Evolutionary conservation across 495 filamentous ascomycete genomes (phyloP), one percentile per base, ranked within the genome.

Genomic region (Hypoxylon rickii): DNA sequence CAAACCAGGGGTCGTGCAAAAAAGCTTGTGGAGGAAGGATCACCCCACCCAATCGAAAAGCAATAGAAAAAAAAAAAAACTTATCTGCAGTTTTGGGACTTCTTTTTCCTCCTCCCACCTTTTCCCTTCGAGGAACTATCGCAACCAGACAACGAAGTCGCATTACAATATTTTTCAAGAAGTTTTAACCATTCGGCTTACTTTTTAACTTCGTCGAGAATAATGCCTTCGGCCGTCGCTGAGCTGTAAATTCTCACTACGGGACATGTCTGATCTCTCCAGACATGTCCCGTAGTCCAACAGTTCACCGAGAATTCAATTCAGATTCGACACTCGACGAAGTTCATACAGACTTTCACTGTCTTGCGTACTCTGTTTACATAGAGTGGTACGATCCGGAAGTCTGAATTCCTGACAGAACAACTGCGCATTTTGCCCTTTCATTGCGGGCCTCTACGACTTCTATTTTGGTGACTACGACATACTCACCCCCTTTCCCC

Each of bases 201-300:
- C 60, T 78, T n/a, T 50, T 49, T 44, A 81, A 84, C 86, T 89
- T 87, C 84, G 90, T 95, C 89, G 84, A 90, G 79, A 79, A 83
- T 73, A 77, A 86, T 85, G 85, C 88, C 86, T 75, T 82, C 88
- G 88, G 88, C 88, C 76, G 82, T 90, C 88, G 89, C 85, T 90
- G 89, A 87, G 89, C 89, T 95, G 88, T 95, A 89, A 91, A 89
- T 78, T 77, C 82, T 83, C 86, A 84, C 90, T 92, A 87, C 84
- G 85, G 86, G 79, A 79, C 76, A 67, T 79, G 79, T 72, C 70
- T 65, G 71, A 61, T 65, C 48, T 39, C 55, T 40, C 67, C 55
- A 59, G 72, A 65, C 72, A 66, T 76, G 76, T 78, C 78, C 72
- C 78, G 82, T 80, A 82, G 83, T 83, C 86, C 85, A 86, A 83